Conservation (phyloP, 495 filamentous ascomycete species). For the Hypomontagnella submonticulosa region DNA sequence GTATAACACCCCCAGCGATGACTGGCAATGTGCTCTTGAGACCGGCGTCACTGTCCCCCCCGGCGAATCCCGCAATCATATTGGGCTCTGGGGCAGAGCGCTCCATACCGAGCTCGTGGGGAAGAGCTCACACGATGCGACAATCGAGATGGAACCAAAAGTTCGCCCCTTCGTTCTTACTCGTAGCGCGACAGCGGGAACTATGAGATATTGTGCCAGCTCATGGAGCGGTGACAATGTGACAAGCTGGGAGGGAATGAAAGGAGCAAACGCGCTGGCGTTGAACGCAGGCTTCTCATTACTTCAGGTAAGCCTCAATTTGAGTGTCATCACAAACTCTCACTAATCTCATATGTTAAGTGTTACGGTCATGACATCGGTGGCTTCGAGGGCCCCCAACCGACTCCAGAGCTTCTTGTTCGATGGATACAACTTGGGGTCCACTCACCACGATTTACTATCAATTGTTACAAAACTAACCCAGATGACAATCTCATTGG, state of each 20-base stretch:
- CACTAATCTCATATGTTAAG: slow-evolving; percentile 43
- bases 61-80: slow-evolving; percentile 49
- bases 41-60: slow-evolving; percentile 45
- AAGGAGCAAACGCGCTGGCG: slow-evolving; percentile 71
- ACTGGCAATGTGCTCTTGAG: slow-evolving; percentile 68
- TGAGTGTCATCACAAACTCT: not conserved
- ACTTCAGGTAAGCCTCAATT: slow-evolving; percentile 55
- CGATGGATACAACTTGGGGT: slow-evolving; percentile 77
- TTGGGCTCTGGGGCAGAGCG: slow-evolving; percentile 72
- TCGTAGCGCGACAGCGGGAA: slow-evolving; percentile 73
- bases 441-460: slow-evolving; percentile 74
- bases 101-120: slow-evolving; percentile 74
- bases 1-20: slow-evolving; percentile 72
- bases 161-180: slow-evolving; percentile 72
- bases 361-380: slow-evolving; percentile 78
- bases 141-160: slow-evolving; percentile 64
- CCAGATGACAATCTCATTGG: slow-evolving; percentile 68
- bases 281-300: slow-evolving; percentile 74
- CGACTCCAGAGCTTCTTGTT: slow-evolving; percentile 72
- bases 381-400: slow-evolving; percentile 76
- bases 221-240: slow-evolving; percentile 76
- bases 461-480: slow-evolving; percentile 80
- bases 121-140: slow-evolving; percentile 72
- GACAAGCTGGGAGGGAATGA: slow-evolving; percentile 75
- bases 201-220: slow-evolving; percentile 72